phyloP scores from a whole-genome alignment of 164 flowering plant genomes.

The Magnolia kwangsiensis region DNA sequence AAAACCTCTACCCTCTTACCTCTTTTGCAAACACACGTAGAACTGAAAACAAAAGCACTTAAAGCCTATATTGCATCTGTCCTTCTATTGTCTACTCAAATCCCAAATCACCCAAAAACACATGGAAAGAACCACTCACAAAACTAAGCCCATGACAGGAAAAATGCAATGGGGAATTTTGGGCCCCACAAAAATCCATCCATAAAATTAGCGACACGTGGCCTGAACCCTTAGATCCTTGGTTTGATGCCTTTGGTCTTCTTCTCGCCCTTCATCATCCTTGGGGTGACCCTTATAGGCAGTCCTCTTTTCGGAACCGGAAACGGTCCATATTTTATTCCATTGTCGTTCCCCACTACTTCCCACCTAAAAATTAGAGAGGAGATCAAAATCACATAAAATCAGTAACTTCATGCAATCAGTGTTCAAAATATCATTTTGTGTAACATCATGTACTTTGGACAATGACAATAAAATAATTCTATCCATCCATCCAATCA shows the following conservation, averaged over 20 bases:
- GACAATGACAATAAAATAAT: neutral
- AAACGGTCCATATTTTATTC: constrained; percentile 76
- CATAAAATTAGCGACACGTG: too few species aligned
- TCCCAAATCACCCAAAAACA: too few species aligned
- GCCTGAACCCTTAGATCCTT: too few species aligned
- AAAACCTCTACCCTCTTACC: too few species aligned
- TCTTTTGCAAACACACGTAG: too few species aligned
- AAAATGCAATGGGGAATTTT: too few species aligned
- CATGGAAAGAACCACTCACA: too few species aligned
- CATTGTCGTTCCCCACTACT: constrained; percentile 49
- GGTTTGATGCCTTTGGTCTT: neutral
- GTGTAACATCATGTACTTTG: neutral
- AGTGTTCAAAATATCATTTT: neutral
- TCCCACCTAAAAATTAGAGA: constrained; percentile 54
- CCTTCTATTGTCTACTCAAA: too few species aligned
- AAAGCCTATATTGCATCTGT: too few species aligned
- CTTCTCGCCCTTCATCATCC: constrained; percentile 5
- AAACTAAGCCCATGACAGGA: too few species aligned
- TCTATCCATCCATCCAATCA: neutral
- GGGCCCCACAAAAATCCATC: too few species aligned
- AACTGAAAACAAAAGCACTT: too few species aligned
- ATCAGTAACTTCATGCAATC: neutral
- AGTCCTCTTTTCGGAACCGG: constrained; percentile 78
- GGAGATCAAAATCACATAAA: neutral
- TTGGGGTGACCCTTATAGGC: constrained; percentile 44